A percentile compares a stretch with the other conserved stretches of the same genome.
These are phyloP conservation scores for Aspergillus pseudoterreus DNA, from an alignment of 2,329 filamentous ascomycete genomes.

Conservation along the genomic window DNA sequence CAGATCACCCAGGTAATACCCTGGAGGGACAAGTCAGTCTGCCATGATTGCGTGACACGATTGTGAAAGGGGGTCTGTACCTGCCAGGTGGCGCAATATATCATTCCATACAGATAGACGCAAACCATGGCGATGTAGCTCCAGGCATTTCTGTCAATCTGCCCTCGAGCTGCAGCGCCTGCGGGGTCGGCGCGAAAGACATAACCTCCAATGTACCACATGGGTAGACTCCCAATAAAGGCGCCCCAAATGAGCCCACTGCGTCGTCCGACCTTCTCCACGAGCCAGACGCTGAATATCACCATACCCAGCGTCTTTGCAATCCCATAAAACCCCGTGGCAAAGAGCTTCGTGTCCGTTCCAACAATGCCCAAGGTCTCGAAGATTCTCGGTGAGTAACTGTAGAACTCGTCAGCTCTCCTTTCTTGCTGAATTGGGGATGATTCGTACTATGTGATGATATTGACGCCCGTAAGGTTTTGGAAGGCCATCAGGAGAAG, in stretches of 20 bases:
- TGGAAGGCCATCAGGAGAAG: slow-evolving; percentile 6
- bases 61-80: background rate
- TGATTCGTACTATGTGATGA: slow-evolving; percentile 50
- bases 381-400: slow-evolving; percentile 52
- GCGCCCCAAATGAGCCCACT: slow-evolving; percentile 63
- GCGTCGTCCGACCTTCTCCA: slow-evolving; percentile 33
- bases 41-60: no score
- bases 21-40: slow-evolving; percentile 51
- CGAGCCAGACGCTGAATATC: slow-evolving; percentile 47
- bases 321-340: slow-evolving; percentile 43
- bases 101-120: slow-evolving; percentile 5
- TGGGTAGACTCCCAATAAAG: slow-evolving; percentile 38
- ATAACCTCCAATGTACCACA: slow-evolving; percentile 60
- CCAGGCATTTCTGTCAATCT: slow-evolving; percentile 1
- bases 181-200: slow-evolving; percentile 45
- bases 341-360: slow-evolving; percentile 65
- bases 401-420: background rate
- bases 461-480: slow-evolving; percentile 43
- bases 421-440: no score
- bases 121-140: slow-evolving; percentile 8
- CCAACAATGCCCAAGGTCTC: slow-evolving; percentile 52
- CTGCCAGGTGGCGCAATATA: slow-evolving; percentile 8
- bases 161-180: slow-evolving; percentile 46
- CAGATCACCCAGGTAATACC: slow-evolving; percentile 69
- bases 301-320: slow-evolving; percentile 59